These are phyloP conservation scores for Eutypella sp. DNA, from an alignment of 2,329 filamentous ascomycete genomes.

Conservation along the genomic window DNA sequence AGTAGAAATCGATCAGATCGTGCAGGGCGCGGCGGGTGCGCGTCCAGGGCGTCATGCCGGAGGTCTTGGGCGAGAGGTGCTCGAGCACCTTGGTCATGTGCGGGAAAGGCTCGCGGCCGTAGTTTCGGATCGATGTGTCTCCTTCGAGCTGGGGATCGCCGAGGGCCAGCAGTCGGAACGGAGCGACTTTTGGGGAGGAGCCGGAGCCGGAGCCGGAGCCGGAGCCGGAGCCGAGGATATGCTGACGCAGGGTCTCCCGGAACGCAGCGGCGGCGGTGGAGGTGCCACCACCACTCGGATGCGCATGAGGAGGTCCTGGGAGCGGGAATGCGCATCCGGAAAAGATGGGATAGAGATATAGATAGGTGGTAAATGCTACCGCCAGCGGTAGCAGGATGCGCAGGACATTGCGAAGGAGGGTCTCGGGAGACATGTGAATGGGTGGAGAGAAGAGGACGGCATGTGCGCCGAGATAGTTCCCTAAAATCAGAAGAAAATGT, in stretches of 20 bases:
- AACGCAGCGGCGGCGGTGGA: conserved; percentile 27
- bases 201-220: too few species aligned
- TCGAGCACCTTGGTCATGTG: conserved; percentile 43
- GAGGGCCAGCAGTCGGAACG: conserved; percentile 81
- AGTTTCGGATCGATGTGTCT: conserved; percentile 71
- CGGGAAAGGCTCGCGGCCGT: conserved; percentile 48
- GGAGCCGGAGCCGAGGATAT: conserved; percentile 17
- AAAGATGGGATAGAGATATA: conserved; percentile 85
- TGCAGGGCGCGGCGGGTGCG: conserved; percentile 51
- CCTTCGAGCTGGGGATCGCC: conserved; percentile 94
- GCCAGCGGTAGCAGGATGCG: conserved; percentile 60
- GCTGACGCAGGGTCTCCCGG: conserved; percentile 32
- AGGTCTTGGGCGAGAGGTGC: conserved; percentile 43
- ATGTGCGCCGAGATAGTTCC: conserved; percentile 28
- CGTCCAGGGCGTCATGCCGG: conserved; percentile 42
- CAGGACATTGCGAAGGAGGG: conserved; percentile 52
- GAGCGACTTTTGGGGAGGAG: conserved; percentile 37
- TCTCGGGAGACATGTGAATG: conserved; percentile 45
- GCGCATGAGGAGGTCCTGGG: conserved; percentile 25
- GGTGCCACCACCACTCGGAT: too few species aligned
- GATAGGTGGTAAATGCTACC: conserved; percentile 65
- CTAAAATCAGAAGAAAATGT: conserved; percentile 9
- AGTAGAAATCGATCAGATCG: conserved; percentile 55
- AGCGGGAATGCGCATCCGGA: conserved; percentile 74
- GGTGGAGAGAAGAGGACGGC: conserved; percentile 24